phyloP scores from a whole-genome alignment of 2,329 filamentous ascomycete species.

The Aspergillus sp. region DNA sequence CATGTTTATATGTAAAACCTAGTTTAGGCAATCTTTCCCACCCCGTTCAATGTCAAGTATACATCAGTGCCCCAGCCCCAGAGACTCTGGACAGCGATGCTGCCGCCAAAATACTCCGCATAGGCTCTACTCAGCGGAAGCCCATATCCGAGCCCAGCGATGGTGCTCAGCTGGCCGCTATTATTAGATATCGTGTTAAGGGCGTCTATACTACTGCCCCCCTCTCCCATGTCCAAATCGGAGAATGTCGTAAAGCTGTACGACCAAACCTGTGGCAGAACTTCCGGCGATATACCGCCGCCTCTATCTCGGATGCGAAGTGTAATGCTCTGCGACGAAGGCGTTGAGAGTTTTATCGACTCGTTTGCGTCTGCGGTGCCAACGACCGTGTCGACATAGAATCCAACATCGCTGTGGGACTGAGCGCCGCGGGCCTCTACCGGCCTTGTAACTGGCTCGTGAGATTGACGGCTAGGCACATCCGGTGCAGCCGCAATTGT shows the following conservation, averaged over 20 bases:
- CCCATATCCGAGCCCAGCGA: conserved; percentile 91
- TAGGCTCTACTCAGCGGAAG: conserved; percentile 88
- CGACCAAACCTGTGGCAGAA: conserved; percentile 86
- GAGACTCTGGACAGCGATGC: conserved; percentile 90
- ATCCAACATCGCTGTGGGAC: conserved; percentile 31
- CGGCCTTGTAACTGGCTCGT: conserved; percentile 44
- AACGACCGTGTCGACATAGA: conserved; percentile 29
- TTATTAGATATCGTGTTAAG: conserved; percentile 73
- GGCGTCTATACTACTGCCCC: conserved; percentile 62
- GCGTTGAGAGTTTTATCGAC: conserved; percentile 31
- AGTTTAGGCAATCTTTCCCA: conserved; percentile 48
- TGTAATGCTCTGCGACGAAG: conserved; percentile 75
- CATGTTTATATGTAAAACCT: background rate
- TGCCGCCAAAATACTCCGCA: conserved; percentile 96
- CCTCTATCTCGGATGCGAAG: conserved; percentile 95
- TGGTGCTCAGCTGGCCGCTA: conserved; percentile 73
- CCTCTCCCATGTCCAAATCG: conserved; percentile 58
- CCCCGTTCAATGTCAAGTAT: conserved; percentile 62
- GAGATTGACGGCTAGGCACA: conserved; percentile 34
- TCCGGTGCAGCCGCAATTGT: conserved; percentile 77
- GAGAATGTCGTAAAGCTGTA: conserved; percentile 97
- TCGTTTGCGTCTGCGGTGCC: conserved; percentile 33
- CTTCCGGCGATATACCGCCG: conserved; percentile 83
- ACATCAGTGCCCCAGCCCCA: conserved; percentile 86
- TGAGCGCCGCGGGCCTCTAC: conserved; percentile 8